Evolutionary conservation across 108 stramenopile species (phyloP), one percentile per base, ranked within the genome.

Genomic region (Craspedostauros australis): DNA sequence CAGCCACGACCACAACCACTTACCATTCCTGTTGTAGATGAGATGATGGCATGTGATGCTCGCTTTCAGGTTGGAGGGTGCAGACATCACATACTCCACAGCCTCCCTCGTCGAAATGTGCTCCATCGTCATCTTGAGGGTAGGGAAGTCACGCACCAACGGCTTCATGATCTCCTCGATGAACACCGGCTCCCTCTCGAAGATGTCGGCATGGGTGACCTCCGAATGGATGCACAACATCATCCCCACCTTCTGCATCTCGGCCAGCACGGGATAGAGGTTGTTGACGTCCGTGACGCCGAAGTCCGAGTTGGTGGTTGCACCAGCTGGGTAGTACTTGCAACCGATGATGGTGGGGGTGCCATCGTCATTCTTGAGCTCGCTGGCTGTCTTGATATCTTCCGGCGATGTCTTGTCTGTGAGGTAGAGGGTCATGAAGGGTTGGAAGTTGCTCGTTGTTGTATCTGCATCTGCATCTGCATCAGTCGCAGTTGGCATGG

Each of bases 311-410:
- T 99, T 98, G 43, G 99, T 99, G 0, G 99, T 99, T 4, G 99
- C 99, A 26, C 99, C 98, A 14, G 97, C 96, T 5, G 99, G 99
- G 69, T 99, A 99, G 44, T 93, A 94, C 67, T 99, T 99, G 67
- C 84, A 90, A 0, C 88, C 97, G 16, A 76, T 61, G 21, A 98
- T 77, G 5, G 85, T 82, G 14, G 54, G 66, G 30, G 68, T 76
- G 7, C 66, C 66, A 23, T 68, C 66, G 14, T 58, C 57, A 30
- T 68, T 68, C 44, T 68, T 68, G 31, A 68, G 36, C 22, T 88
- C 88, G 39, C 49, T 46, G 0, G 85, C 84, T 61, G 80, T 79
- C 2, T 42, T 21, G 33, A 98, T 95, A 62, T 98, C 97, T 41
- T 96, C 93, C 15, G 94, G 83, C 22, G 91, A 75, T 15, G 99